These are phyloP conservation scores for Iberis amara DNA, from an alignment of 441 rosid genomes.

Conservation along the genomic window DNA sequence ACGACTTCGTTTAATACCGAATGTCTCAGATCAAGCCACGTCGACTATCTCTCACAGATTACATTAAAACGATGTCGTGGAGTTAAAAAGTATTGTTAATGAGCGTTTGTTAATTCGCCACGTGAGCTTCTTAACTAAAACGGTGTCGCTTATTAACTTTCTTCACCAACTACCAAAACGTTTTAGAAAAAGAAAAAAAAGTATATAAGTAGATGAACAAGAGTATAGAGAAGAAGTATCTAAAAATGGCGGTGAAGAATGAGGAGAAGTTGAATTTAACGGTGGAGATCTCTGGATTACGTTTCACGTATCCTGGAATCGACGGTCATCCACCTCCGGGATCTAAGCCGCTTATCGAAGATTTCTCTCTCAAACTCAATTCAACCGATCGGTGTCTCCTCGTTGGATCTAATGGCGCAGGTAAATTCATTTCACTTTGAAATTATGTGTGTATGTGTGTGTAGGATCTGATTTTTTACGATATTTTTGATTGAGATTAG, in stretches of 20 bases:
- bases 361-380: slow-evolving; percentile 50
- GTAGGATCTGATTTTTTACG: neutral
- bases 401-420: slow-evolving; percentile 94
- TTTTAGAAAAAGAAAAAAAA: slow-evolving; percentile 15
- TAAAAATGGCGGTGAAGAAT: slow-evolving; percentile 35
- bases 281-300: slow-evolving; percentile 63
- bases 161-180: slow-evolving; percentile 26
- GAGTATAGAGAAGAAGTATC: slow-evolving; percentile 1
- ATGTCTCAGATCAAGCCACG: too few relatives aligned
- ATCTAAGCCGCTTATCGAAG: slow-evolving; percentile 63
- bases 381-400: slow-evolving; percentile 79
- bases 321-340: slow-evolving; percentile 95
- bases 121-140: slow-evolving; percentile 13
- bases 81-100: neutral
- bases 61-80: slow-evolving; percentile 1
- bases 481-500: slow-evolving; percentile 23
- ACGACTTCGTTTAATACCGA: neutral
- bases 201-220: slow-evolving; percentile 21
- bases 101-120: slow-evolving; percentile 28
- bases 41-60: neutral
- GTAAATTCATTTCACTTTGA: slow-evolving; percentile 25
- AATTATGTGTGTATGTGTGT: neutral
- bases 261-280: slow-evolving; percentile 36
- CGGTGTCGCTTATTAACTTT: slow-evolving; percentile 21
- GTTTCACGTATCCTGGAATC: slow-evolving; percentile 89